These are phyloP conservation scores for Termitomyces sp. DNA, from an alignment of 768 basidiomycete species.

Conservation along the genomic window DNA sequence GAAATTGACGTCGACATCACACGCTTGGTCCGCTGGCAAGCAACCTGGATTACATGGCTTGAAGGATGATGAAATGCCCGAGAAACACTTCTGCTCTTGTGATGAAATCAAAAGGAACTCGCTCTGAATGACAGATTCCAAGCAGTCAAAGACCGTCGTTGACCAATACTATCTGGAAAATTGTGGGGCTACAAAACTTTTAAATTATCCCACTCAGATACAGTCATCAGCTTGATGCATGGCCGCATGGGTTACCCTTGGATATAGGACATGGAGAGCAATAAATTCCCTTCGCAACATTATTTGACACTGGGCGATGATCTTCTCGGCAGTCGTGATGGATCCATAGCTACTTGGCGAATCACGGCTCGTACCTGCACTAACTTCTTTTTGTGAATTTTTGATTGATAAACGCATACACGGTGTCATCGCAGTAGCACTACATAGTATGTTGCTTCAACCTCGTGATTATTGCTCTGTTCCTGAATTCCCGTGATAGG, in stretches of 20 bases:
- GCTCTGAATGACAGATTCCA: background rate
- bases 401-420: background rate
- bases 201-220: background rate
- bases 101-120: background rate
- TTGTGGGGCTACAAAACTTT: background rate
- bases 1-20: background rate
- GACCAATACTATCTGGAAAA: background rate
- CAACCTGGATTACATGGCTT: background rate
- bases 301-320: background rate
- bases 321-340: background rate
- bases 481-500: background rate
- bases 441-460: background rate
- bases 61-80: background rate
- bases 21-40: background rate
- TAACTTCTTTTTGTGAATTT: background rate
- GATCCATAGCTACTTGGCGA: background rate
- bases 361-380: background rate
- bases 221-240: background rate
- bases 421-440: background rate
- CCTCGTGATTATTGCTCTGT: background rate
- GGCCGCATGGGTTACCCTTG: background rate
- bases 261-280: no score
- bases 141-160: background rate
- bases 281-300: background rate
- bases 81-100: background rate